Base-by-base conservation (phyloP, 1,284 basidiomycete genomes). In the Veloporphyrellus conicus region DNA sequence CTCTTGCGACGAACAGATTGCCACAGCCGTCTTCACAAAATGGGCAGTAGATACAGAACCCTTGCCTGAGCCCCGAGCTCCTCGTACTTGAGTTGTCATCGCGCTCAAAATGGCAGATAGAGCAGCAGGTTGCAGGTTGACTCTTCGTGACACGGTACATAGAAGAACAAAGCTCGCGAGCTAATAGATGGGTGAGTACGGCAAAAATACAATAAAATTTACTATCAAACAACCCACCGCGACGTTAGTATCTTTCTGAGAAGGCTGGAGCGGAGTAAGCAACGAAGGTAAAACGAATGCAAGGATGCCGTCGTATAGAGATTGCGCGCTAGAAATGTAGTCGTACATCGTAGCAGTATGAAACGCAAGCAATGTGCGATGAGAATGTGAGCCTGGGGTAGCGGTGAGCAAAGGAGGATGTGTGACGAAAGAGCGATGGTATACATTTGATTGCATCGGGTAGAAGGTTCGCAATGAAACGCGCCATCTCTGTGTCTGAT, bases 321-420 rank as follows among this genome's bases (percentile, higher is more conserved):
- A 55, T 49, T 79, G 73, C 45, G 59, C 69, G 23, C 76, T 71
- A 28, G 81, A 78, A 38, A 96, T 72, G 56, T 89, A 90, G 43
- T 92, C 91, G 22, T 95, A 79, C 38, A 94, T 70, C 0, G 80
- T 81, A 3, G 90, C 84, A 4, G 85, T 79, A 70, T 93, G 93
- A 69, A 98, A 98, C 0, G 84, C 83, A 37, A 93, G 70, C 12
- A 98, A 71, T 0, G 87, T 79, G 33, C 84, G 84, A 64, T 96
- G 86, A 0, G 74, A 68, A 29, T 68, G 45, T 2, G 55, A 63
- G 20, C 52, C 63, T 66, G 29, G 2, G 19, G 11, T 11, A 27
- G 9, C 4, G 5, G n/a, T 62, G 33, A 58, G 53, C 18, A 37
- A 48, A 32, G 25, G 22, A 42, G 3, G 16, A 27, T 3, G 0